Evolutionary conservation across 192 early-diverging fungal species (phyloP).

Genomic region (Entomortierella lignicola): DNA sequence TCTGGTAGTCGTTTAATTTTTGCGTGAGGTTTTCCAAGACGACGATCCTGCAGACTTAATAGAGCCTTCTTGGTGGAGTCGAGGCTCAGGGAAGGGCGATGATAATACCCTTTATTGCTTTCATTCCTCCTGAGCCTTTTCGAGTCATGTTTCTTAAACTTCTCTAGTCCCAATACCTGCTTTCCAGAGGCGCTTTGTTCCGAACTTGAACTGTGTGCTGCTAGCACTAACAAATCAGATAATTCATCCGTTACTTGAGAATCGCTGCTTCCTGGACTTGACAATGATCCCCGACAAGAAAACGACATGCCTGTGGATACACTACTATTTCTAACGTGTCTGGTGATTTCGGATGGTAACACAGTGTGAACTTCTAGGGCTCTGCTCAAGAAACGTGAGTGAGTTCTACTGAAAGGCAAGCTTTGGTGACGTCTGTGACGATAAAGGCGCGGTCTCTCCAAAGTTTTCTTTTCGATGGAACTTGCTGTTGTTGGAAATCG

Average conservation of each 20-base stretch:
- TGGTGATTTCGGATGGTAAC: not conserved
- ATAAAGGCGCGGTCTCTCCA: not conserved
- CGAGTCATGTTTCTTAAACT: not conserved
- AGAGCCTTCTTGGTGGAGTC: constrained; percentile 41
- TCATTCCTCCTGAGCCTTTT: constrained; percentile 10
- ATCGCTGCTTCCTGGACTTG: not conserved
- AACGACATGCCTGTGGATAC: not conserved
- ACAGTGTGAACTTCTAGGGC: not conserved
- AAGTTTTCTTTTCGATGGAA: not conserved
- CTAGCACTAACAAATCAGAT: not conserved
- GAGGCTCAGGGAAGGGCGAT: constrained; percentile 30
- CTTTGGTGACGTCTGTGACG: constrained; percentile 23
- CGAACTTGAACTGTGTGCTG: not conserved
- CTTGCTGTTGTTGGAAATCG: constrained; percentile 21
- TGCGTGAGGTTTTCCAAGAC: constrained; percentile 33
- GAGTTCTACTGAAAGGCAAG: constrained; percentile 9
- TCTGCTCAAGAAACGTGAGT: constrained; percentile 6
- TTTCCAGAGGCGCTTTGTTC: not conserved
- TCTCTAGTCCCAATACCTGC: not conserved
- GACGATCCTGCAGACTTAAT: constrained; percentile 30
- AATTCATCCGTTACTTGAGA: not conserved
- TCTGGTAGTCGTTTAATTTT: constrained; percentile 35
- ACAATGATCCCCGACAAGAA: not conserved
- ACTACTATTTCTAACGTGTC: not conserved
- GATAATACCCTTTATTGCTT: constrained; percentile 17